Base-by-base conservation (phyloP, 495 filamentous ascomycete species). In the Xylona heveae region DNA sequence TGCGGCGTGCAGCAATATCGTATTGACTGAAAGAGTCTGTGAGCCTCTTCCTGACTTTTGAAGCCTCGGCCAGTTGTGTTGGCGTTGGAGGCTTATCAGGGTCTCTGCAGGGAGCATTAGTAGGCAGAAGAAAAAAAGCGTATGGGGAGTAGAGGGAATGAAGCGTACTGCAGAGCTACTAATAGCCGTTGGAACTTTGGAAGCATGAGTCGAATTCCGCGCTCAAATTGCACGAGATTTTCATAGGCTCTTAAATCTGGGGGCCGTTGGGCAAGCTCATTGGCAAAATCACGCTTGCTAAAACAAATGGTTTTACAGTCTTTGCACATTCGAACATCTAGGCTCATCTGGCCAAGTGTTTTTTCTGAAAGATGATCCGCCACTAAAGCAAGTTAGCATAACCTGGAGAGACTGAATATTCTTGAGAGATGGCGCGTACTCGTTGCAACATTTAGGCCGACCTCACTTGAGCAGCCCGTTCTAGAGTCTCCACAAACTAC, bases 21-120 rank as follows among this genome's bases (percentile, higher is more conserved):
- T 92, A 94, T 41, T 95, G 83, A 8, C 65, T 65, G 46, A 97
- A 94, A 2, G 80, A 71, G 40, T 95, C 90, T 5, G 78, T 84
- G 1, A 97, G 63, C 23, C 84, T 71, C 50, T 84, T 93, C 29
- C 88, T 75, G 6, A 88, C 74, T 53, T 83, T 91, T 19, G 76
- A 75, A 2, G 90, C 88, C 41, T 95, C 85, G 33, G 75, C 62
- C 33, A 95, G 67, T 38, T 91, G 78, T 5, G 58, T 54, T 8
- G 70, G 65, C 3, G 71, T 66, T 1, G 84, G 83, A 0, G 83
- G 75, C 30, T 69, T 72, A 30, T 71, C 63, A 0, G 69, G 63
- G 43, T 79, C 73, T 43, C 66, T 70, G 25, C 43, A 40, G 10
- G 9, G 29, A 37, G 5, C 26, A n/a, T 21, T 17, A 33, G 13